A percentile compares a stretch with the other conserved stretches of the same genome.
Conservation (phyloP, 2,329 filamentous ascomycete species). For the Fusarium concolor region DNA sequence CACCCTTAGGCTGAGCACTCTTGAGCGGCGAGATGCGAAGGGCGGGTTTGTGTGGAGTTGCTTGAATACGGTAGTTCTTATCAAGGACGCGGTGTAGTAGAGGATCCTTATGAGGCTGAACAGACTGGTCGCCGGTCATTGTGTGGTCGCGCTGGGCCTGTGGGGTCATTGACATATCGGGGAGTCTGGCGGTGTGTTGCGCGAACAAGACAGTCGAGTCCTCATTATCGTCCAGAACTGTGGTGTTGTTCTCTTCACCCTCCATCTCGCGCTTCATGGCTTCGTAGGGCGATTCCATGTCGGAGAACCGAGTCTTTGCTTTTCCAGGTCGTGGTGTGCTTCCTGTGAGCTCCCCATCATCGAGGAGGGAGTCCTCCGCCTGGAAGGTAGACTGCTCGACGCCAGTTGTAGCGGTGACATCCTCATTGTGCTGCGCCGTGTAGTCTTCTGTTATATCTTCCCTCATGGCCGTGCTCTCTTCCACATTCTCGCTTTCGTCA, state of each 20-base stretch:
- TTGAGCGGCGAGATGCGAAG: constrained; percentile 61
- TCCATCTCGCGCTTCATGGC: constrained; percentile 75
- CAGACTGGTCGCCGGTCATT: constrained; percentile 50
- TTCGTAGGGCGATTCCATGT: constrained; percentile 83
- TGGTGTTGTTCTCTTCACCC: constrained; percentile 55
- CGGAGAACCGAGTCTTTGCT: constrained; percentile 67
- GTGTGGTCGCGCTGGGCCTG: constrained; percentile 58
- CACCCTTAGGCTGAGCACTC: constrained; percentile 50
- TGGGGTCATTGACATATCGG: constrained; percentile 73
- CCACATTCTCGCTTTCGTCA: constrained; percentile 65
- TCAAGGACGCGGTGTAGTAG: constrained; percentile 92
- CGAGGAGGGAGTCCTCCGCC: constrained; percentile 74
- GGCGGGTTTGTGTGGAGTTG: constrained; percentile 79
- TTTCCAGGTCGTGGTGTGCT: constrained; percentile 75
- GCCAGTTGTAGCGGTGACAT: constrained; percentile 52
- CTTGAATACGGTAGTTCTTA: constrained; percentile 93
- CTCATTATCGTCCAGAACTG: constrained; percentile 53
- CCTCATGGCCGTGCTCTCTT: constrained; percentile 66
- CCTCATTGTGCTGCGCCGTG: constrained; percentile 55
- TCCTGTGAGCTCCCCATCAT: constrained; percentile 70
- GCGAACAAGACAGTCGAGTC: constrained; percentile 63
- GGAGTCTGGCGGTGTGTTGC: constrained; percentile 66
- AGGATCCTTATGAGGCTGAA: constrained; percentile 70
- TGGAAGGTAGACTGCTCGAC: constrained; percentile 53
- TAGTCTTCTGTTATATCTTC: constrained; percentile 67